Percentiles rank a stretch among this genome's conserved stretches.
Evolutionary conservation across 345 rosid species (phyloP).

Genomic region (Hibiscus mutabilis): DNA sequence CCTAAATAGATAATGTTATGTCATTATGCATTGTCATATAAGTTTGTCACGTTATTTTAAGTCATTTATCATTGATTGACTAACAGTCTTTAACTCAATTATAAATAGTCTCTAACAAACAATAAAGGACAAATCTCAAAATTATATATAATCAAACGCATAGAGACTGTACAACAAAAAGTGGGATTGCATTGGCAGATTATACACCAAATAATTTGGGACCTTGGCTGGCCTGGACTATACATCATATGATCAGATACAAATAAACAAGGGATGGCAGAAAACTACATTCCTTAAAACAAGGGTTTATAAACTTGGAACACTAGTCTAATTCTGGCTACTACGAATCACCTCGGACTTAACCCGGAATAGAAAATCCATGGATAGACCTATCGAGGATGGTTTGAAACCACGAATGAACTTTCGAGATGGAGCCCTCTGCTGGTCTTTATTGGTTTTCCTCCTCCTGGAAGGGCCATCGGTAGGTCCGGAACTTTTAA

Average conservation of each 20-base stretch:
- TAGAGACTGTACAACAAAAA: conserved; percentile 18
- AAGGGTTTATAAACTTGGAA: background rate
- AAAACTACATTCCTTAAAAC: background rate
- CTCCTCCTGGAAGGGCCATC: conserved; percentile 40
- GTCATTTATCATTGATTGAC: too few relatives aligned
- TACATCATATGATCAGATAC: conserved; percentile 13
- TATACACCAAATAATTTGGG: conserved; percentile 9
- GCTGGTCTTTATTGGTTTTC: conserved; percentile 33
- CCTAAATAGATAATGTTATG: too few relatives aligned
- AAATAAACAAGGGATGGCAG: conserved; percentile 14
- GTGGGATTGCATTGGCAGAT: conserved; percentile 13
- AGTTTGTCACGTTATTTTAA: too few relatives aligned
- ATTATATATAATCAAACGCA: too few relatives aligned
- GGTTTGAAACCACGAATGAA: conserved; percentile 49
- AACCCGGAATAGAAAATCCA: conserved; percentile 50
- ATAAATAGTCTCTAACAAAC: too few relatives aligned
- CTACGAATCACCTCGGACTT: conserved; percentile 52
- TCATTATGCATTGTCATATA: too few relatives aligned
- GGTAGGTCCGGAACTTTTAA: conserved; percentile 23
- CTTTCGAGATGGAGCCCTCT: conserved; percentile 38
- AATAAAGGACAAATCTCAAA: too few relatives aligned
- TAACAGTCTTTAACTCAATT: too few relatives aligned
- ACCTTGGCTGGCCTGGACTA: conserved; percentile 6
- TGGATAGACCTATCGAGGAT: conserved; percentile 42
- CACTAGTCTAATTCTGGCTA: conserved; percentile 27